Evolutionary conservation across 495 filamentous ascomycete genomes (phyloP).

Genomic region (Aspergillus panamensis): DNA sequence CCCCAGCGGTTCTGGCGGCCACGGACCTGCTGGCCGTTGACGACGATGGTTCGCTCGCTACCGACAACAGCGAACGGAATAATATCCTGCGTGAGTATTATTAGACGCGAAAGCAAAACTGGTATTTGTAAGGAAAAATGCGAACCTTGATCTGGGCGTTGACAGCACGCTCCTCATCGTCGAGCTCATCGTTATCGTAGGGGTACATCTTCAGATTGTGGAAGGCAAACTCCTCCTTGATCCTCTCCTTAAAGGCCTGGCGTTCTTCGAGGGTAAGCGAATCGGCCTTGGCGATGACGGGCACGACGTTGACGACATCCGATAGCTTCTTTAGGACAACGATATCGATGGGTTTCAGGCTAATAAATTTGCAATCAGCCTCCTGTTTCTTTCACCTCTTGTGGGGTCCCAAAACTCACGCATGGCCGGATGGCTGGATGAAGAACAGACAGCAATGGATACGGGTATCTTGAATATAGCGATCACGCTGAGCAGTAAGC

Average conservation of each 20-base stretch:
- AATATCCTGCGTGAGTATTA: slow-evolving; percentile 61
- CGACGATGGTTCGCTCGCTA: slow-evolving; percentile 94
- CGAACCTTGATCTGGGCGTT: slow-evolving; percentile 93
- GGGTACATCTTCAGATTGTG: slow-evolving; percentile 99
- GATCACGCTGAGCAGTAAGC: slow-evolving; percentile 98
- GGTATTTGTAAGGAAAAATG: neutral
- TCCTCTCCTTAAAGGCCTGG: slow-evolving; percentile 93
- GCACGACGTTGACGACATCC: slow-evolving; percentile 98
- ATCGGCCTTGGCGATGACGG: slow-evolving; percentile 97
- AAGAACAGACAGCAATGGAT: slow-evolving; percentile 99
- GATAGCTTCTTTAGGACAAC: slow-evolving; percentile 98
- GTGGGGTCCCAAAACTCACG: slow-evolving; percentile 46
- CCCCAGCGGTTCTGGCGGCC: slow-evolving; percentile 99
- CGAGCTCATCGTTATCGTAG: slow-evolving; percentile 98
- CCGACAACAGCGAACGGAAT: slow-evolving; percentile 98
- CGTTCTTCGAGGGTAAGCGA: slow-evolving; percentile 95
- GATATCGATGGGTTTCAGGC: slow-evolving; percentile 96
- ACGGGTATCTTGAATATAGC: slow-evolving; percentile 97
- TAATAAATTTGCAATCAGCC: slow-evolving; percentile 29
- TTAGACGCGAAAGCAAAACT: slow-evolving; percentile 24
- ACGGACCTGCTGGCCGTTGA: slow-evolving; percentile 96
- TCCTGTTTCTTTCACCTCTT: neutral
- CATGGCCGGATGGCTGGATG: slow-evolving; percentile 97
- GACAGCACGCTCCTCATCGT: slow-evolving; percentile 90
- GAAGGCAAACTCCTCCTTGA: slow-evolving; percentile 99